Evolutionary conservation across 495 filamentous ascomycete species (phyloP).

Genomic region (Aspergillus heteromorphus): DNA sequence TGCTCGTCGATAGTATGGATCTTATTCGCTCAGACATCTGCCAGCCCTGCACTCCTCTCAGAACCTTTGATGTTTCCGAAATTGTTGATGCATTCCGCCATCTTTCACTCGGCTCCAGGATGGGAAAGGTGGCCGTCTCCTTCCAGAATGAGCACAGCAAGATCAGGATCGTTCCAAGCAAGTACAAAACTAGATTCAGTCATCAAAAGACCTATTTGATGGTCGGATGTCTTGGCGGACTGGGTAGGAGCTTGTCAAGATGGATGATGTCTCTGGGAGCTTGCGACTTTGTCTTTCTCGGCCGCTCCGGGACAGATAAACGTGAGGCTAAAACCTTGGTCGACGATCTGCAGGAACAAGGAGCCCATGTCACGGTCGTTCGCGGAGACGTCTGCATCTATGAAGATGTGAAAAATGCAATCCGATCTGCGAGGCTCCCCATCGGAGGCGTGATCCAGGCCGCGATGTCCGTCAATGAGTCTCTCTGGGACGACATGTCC

Average conservation of each 20-base stretch:
- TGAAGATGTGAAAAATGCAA: neutral
- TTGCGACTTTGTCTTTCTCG: conserved; percentile 2
- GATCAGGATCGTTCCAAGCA: neutral
- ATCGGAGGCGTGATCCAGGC: conserved; percentile 4
- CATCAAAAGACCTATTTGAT: neutral
- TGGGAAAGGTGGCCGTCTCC: neutral
- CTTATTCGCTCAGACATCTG: neutral
- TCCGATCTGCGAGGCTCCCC: neutral
- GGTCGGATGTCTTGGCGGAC: conserved; percentile 5
- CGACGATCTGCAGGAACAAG: conserved; percentile 1
- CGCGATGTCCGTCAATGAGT: neutral
- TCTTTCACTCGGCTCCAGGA: neutral
- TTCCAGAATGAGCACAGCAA: neutral
- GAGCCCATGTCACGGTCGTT: neutral
- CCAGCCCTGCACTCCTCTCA: neutral
- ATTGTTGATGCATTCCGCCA: neutral
- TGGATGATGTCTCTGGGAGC: conserved; percentile 6
- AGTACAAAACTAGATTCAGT: neutral
- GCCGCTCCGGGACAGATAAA: neutral
- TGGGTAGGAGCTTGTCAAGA: neutral
- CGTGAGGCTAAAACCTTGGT: neutral
- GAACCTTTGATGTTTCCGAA: neutral
- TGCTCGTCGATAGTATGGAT: neutral
- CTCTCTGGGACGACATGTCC: neutral
- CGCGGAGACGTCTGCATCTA: neutral